Percentiles rank a stretch among this genome's conserved stretches.
Conservation (phyloP, 192 early-diverging fungal genomes). For the Entomortierella lignicola region DNA sequence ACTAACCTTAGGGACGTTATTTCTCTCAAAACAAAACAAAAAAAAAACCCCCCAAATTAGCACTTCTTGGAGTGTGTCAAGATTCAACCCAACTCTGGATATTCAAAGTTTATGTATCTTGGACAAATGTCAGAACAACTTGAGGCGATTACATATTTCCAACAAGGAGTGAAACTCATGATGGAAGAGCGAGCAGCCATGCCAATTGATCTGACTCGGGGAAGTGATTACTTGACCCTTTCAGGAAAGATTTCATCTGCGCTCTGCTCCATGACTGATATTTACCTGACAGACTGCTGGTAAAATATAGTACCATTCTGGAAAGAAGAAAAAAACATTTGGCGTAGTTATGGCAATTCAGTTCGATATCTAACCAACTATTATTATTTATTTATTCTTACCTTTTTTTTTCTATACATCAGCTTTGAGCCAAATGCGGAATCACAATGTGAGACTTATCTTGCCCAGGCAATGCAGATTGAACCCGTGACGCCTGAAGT, state of each 20-base stretch:
- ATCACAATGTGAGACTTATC: slow-evolving; percentile 79
- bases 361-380: too few species aligned
- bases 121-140: slow-evolving; percentile 77
- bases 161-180: slow-evolving; percentile 79
- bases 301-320: slow-evolving; percentile 32
- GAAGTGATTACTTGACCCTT: slow-evolving; percentile 57
- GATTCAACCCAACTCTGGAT: slow-evolving; percentile 73
- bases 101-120: slow-evolving; percentile 90
- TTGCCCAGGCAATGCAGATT: slow-evolving; percentile 72
- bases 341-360: not conserved
- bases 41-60: too few species aligned
- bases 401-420: too few species aligned
- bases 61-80: slow-evolving; percentile 77
- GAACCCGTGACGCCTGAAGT: slow-evolving; percentile 85
- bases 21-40: not conserved
- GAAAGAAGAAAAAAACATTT: not conserved
- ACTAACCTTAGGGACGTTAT: not conserved
- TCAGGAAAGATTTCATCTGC: slow-evolving; percentile 82
- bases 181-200: slow-evolving; percentile 59
- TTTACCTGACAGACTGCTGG: slow-evolving; percentile 99
- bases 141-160: slow-evolving; percentile 75
- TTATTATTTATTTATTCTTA: too few species aligned
- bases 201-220: slow-evolving; percentile 49
- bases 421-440: slow-evolving; percentile 94
- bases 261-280: slow-evolving; percentile 94